phyloP scores from a whole-genome alignment of 2,329 filamentous ascomycete genomes.

The Aspergillus sp. region DNA sequence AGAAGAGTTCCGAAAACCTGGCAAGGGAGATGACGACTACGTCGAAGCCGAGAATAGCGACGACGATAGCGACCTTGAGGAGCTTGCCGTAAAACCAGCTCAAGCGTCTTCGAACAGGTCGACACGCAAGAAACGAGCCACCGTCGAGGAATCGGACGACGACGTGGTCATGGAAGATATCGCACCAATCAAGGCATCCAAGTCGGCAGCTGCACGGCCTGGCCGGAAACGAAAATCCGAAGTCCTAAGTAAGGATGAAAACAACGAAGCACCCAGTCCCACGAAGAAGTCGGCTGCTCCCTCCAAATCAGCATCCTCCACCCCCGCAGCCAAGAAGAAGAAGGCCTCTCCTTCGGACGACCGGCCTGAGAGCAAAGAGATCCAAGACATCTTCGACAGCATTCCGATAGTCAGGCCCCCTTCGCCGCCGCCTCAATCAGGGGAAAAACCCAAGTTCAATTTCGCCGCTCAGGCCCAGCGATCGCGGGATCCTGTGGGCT shows the following conservation, averaged over 20 bases:
- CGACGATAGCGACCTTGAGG: conserved; percentile 63
- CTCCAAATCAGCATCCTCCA: conserved; percentile 35
- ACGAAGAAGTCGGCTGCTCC: conserved; percentile 53
- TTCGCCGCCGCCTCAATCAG: conserved; percentile 73
- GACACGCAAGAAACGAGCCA: conserved; percentile 35
- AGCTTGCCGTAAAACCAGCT: conserved; percentile 62
- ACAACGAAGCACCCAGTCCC: conserved; percentile 57
- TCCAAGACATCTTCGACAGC: conserved; percentile 82
- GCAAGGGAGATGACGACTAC: conserved; percentile 66
- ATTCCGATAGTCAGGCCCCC: conserved; percentile 82
- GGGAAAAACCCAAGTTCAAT: conserved; percentile 72
- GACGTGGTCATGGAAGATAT: conserved; percentile 57
- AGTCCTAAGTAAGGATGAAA: conserved; percentile 51
- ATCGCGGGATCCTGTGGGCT: conserved; percentile 61
- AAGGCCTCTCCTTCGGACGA: conserved; percentile 63
- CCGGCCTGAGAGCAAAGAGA: conserved; percentile 65
- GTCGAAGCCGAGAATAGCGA: conserved; percentile 58
- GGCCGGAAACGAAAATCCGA: conserved; percentile 59
- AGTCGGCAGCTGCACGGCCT: conserved; percentile 37
- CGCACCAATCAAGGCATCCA: conserved; percentile 46
- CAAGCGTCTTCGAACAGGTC: conserved; percentile 48
- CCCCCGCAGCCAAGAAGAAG: conserved; percentile 43
- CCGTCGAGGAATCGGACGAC: conserved; percentile 36
- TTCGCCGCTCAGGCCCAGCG: conserved; percentile 64
- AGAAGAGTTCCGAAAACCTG: conserved; percentile 64